These are phyloP conservation scores for Seiridium unicorne DNA, from an alignment of 2,329 filamentous ascomycete species.

Conservation along the genomic window DNA sequence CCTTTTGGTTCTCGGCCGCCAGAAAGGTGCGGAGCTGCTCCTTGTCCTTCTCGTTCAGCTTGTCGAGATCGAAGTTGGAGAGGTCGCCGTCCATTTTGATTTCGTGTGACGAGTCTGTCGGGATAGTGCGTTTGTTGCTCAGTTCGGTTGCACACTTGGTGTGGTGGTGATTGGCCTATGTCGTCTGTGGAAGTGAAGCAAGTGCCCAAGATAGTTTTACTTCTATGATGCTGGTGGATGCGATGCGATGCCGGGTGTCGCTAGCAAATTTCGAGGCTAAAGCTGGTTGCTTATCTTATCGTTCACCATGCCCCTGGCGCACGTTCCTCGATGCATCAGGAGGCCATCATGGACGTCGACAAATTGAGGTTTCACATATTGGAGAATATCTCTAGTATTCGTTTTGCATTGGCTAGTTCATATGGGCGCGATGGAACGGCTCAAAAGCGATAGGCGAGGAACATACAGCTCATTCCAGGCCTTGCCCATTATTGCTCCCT, in stretches of 20 bases:
- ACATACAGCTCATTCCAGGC: too few species aligned
- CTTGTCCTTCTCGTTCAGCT: conserved; percentile 80
- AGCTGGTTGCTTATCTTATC: conserved; percentile 8
- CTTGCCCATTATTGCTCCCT: too few species aligned
- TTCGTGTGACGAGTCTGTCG: background rate
- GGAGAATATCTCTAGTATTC: too few species aligned
- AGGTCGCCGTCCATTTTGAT: conserved; percentile 32
- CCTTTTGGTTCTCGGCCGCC: conserved; percentile 80
- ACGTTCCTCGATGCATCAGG: too few species aligned
- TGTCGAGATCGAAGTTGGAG: conserved; percentile 63
- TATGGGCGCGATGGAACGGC: too few species aligned
- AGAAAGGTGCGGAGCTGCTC: conserved; percentile 85
- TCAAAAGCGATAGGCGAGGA: too few species aligned
- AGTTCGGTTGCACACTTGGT: background rate
- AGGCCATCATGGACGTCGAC: too few species aligned
- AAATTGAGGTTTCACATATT: too few species aligned
- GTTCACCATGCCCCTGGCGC: background rate
- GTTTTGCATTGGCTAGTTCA: too few species aligned
- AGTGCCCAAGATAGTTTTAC: background rate
- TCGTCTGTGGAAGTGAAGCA: background rate
- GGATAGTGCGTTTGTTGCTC: background rate
- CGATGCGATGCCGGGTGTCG: background rate
- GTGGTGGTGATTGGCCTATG: background rate
- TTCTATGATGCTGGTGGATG: background rate
- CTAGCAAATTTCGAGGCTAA: conserved; percentile 4